Base-by-base conservation (phyloP, 73 alveolate species). In the Paramecium biaurelia region DNA sequence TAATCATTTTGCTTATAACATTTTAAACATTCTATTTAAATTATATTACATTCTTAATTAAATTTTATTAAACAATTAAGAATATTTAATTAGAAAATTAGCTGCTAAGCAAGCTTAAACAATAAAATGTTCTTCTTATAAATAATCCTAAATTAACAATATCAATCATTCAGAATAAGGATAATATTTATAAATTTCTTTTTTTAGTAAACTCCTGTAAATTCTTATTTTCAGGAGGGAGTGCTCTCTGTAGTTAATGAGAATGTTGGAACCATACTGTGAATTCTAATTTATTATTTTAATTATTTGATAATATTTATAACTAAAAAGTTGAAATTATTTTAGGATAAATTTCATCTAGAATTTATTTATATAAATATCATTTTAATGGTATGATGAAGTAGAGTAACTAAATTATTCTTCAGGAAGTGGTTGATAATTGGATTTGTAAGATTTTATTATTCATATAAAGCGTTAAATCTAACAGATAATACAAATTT, bases 141-240 rank as follows among this genome's bases (percentile, higher is more conserved):
- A n/a, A n/a, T n/a, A n/a, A n/a, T n/a, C n/a, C n/a, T n/a, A n/a
- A n/a, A n/a, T n/a, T n/a, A n/a, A n/a, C n/a, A n/a, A n/a, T n/a
- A n/a, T n/a, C n/a, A n/a, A n/a, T n/a, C n/a, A 79, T 79, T 72
- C 76, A 30, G 90, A 70, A 42, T 43, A 42, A 42, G 76, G 90
- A 42, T 41, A 23, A 6, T 23, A 23, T 26, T 79, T 34, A 32
- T 79, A 24, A 20, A 2, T 7, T 18, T 57, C 45, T 45, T 79
- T 6, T 79, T 79, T 45, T 41, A 79, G 74, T 79, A 79, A 79
- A 79, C 37, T 26, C 76, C 76, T 10, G 57, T 79, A 4, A 79
- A 45, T 79, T 43, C 53, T 34, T 41, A 41, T 30, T 45, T 79
- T 12, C 56, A 21, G 1, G 47, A 10, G 11, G 42, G 67, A 8